Percentiles rank a stretch among this genome's conserved stretches.
Conservation (phyloP, 495 filamentous ascomycete genomes). For the Bryoglossum gracile region DNA sequence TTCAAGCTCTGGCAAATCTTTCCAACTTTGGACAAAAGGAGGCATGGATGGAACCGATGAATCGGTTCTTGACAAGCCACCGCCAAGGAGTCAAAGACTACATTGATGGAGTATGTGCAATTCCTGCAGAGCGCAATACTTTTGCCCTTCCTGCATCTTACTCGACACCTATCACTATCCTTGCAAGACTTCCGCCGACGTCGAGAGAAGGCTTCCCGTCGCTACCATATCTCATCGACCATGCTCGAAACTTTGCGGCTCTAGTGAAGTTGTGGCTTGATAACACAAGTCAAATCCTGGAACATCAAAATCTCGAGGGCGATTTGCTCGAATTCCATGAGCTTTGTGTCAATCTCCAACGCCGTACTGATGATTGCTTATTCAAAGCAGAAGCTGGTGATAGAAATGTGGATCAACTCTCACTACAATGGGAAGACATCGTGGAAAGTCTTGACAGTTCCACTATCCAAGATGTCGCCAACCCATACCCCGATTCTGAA, state of each 20-base stretch:
- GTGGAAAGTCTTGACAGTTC: slow-evolving; percentile 14
- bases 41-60: slow-evolving; percentile 99
- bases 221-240: slow-evolving; percentile 89
- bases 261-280: slow-evolving; percentile 86
- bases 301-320: slow-evolving; percentile 46
- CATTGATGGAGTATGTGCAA: slow-evolving; percentile 76
- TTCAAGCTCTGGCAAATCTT: slow-evolving; percentile 94
- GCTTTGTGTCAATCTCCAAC: slow-evolving; percentile 61
- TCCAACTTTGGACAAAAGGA: slow-evolving; percentile 92
- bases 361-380: slow-evolving; percentile 66
- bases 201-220: slow-evolving; percentile 92
- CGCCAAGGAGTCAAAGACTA: slow-evolving; percentile 76
- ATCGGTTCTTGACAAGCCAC: slow-evolving; percentile 59
- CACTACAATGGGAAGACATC: slow-evolving; percentile 21
- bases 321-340: slow-evolving; percentile 67
- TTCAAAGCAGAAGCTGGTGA: slow-evolving; percentile 61
- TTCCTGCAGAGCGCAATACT: slow-evolving; percentile 61
- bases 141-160: slow-evolving; percentile 75
- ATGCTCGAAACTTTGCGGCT: slow-evolving; percentile 80
- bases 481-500: slow-evolving; percentile 2
- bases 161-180: slow-evolving; percentile 85
- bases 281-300: slow-evolving; percentile 32
- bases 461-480: slow-evolving; percentile 14
- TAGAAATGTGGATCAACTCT: slow-evolving; percentile 11
- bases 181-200: slow-evolving; percentile 70